Evolutionary conservation across 1,284 basidiomycete species (phyloP), one percentile per base, ranked within the genome.

Genomic region (Ganoderma boninense): DNA sequence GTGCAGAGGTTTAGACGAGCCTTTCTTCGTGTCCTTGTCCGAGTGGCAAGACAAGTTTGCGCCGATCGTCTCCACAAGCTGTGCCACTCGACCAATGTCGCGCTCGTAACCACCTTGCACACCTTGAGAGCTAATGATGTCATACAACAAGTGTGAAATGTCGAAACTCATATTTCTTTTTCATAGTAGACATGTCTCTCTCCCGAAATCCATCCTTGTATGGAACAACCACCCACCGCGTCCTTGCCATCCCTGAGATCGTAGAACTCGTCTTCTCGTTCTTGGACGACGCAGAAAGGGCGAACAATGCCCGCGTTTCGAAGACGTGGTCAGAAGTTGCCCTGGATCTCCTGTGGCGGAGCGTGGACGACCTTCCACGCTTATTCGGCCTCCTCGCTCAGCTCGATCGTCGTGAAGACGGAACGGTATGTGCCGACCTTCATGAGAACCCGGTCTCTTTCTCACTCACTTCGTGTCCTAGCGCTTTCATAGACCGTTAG

Each of bases 321-420:
- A 79, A 76, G 62, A 57, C 29, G 57, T 81, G 79, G 79, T 79
- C 77, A 1, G 76, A 79, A 6, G 70, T 78, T 38, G 79, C 79
- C 2, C 69, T 80, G n/a, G 78, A 79, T 56, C 60, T 70, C 13
- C 63, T 79, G 2, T 81, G 80, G 80, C 67, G 76, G 49, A 71
- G 77, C 2, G 75, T 80, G 2, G 67, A 71, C 49, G 67, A 86
- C 70, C 75, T 90, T 1, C 67, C 79, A 29, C 79, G 79, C 16
- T 79, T 92, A 8, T 83, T 91, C 65, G 75, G 78, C 18, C 71
- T 89, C 3, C 82, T 92, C 1, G 79, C 80, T 23, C 84, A 86
- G 11, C 75, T 86, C 26, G 62, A 72, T 43, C n/a, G 40, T 20
- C n/a, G 32, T 35, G 13, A 13, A 3, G 35, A 49, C 4, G 62